Evolutionary conservation across 352 stramenopile species (phyloP).

Genomic region (Pythium biforme): DNA sequence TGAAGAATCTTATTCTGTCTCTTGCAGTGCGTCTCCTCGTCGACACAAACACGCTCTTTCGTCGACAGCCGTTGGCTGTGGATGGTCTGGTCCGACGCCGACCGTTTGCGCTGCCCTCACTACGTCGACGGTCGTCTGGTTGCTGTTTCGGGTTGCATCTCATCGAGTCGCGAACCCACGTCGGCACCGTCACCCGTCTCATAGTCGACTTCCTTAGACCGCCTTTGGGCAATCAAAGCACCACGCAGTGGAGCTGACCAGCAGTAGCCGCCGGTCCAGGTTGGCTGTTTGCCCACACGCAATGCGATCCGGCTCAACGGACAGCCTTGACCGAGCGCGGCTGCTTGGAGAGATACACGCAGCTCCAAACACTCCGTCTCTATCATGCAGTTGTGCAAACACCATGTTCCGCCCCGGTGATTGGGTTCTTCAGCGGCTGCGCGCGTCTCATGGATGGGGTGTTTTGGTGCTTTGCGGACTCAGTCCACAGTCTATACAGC

Average conservation of each 20-base stretch:
- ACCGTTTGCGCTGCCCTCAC: too few relatives aligned
- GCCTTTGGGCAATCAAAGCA: neutral
- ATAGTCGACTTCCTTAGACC: neutral
- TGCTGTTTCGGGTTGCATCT: neutral
- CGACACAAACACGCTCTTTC: neutral
- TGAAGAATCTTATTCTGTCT: conserved; percentile 4
- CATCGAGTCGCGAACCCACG: conserved; percentile 10
- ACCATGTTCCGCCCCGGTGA: neutral
- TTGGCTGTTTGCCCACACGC: neutral
- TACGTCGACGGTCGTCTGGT: neutral
- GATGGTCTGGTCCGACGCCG: neutral
- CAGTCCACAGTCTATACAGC: neutral
- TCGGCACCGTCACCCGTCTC: conserved; percentile 5
- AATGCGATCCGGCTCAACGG: conserved; percentile 9
- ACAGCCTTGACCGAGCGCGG: conserved; percentile 1
- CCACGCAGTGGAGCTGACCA: neutral
- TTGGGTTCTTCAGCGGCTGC: neutral
- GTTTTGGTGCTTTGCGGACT: neutral
- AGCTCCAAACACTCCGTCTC: neutral
- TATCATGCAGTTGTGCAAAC: conserved; percentile 6
- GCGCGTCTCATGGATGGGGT: too few relatives aligned
- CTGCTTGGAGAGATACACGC: neutral
- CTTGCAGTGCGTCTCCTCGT: neutral
- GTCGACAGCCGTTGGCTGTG: conserved; percentile 1
- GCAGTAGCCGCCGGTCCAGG: too few relatives aligned